Evolutionary conservation across 164 flowering plant species (phyloP), one percentile per base, ranked within the genome.

Genomic region (Paratinospora sagittata): DNA sequence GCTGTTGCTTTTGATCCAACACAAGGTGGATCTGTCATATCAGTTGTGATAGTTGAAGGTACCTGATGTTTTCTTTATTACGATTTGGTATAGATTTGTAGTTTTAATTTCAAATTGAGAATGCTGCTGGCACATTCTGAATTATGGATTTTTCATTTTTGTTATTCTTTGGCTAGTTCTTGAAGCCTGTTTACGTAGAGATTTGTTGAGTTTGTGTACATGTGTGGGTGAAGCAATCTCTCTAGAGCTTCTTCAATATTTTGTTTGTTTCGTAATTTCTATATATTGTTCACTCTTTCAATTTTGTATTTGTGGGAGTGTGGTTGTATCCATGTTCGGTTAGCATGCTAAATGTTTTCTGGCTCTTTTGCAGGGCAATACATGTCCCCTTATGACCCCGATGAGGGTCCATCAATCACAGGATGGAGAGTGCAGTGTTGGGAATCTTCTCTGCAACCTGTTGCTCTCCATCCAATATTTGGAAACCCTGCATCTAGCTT

Each of bases 361-460:
- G 33, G 9, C 34, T 26, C 34, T 34, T 75, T 45, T 82, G 75
- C 89, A 96, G 99, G 99, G 43, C 98, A 96, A 80, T 96, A 96
- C 83, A 96, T 96, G 99, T 96, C 99, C 41, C 99, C 99, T 11
- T 96, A 92, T 81, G 99, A 93, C 81, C 99, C 98, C 27, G 98
- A 96, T 84, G 99, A 96, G 83, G 98, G 99, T 37, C 99, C 99
- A 63, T 90, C 97, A 68, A 84, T 96, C 72, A 93, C 95, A 24
- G 98, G 99, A 64, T 96, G 99, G 99, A 86, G 99, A 78, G 97
- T 96, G 75, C 99, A 96, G 75, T 90, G 98, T 9, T 96, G 99
- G 99, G 97, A 96, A 78, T 91, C 99, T 65, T 86, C 97, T 79
- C 87, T 93, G 71, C 89, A 96, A 84, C 89, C 89, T 76, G 98